These are phyloP conservation scores for Papilionanthe hybrid DNA, from an alignment of 116 monocot species.

Conservation along the genomic window DNA sequence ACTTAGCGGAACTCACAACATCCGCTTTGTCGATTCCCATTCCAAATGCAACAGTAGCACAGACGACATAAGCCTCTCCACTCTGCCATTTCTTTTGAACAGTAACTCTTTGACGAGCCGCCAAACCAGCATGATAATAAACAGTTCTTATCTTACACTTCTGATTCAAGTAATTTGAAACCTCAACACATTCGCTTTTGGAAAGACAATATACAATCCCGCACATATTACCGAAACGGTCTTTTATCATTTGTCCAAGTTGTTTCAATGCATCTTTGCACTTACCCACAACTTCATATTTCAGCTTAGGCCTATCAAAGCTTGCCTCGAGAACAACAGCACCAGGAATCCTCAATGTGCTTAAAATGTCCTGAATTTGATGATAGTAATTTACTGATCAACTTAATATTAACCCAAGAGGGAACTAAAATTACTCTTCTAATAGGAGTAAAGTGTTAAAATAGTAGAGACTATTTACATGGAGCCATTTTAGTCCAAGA, in stretches of 20 bases:
- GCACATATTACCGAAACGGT: constrained; percentile 60
- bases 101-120: constrained; percentile 59
- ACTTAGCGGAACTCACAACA: constrained; percentile 52
- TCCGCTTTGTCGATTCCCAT: constrained; percentile 99
- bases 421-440: background rate
- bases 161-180: constrained; percentile 64
- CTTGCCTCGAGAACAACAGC: constrained; percentile 75
- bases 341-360: constrained; percentile 64
- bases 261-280: constrained; percentile 82
- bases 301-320: constrained; percentile 89
- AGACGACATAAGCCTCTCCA: constrained; percentile 80
- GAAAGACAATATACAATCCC: constrained; percentile 97
- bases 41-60: constrained; percentile 98
- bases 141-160: constrained; percentile 75
- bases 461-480: no score
- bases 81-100: constrained; percentile 87
- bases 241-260: constrained; percentile 71
- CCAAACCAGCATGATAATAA: constrained; percentile 90
- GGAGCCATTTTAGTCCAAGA: no score
- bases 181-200: constrained; percentile 75
- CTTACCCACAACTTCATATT: constrained; percentile 76
- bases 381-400: background rate
- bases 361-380: constrained; percentile 71
- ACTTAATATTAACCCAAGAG: background rate
- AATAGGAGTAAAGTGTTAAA: no score